phyloP scores from a whole-genome alignment of 2,329 filamentous ascomycete genomes.

The Dothidotthia symphoricarpi region DNA sequence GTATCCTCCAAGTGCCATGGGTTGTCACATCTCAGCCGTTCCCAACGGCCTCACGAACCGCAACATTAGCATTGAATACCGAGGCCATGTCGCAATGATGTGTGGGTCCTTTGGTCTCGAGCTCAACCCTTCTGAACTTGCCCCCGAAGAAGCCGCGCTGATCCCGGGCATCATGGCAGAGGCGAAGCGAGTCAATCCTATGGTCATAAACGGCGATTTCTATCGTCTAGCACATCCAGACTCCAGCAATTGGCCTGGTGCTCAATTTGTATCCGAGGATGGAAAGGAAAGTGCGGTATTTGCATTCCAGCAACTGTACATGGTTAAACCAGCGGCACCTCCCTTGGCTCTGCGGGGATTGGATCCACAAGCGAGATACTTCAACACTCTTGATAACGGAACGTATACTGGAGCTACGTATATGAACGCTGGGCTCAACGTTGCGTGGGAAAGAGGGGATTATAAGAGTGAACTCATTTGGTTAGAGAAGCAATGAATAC shows the following conservation, averaged over 20 bases:
- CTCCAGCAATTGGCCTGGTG: slow-evolving; percentile 62
- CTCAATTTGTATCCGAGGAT: slow-evolving; percentile 58
- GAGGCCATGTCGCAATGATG: slow-evolving; percentile 67
- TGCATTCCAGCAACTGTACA: slow-evolving; percentile 58
- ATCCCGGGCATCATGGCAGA: slow-evolving; percentile 57
- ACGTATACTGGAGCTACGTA: slow-evolving; percentile 59
- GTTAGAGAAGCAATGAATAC: slow-evolving; percentile 49
- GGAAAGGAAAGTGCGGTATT: slow-evolving; percentile 55
- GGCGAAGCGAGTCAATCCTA: slow-evolving; percentile 58
- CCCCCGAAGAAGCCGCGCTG: slow-evolving; percentile 51
- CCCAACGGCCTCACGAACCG: slow-evolving; percentile 60
- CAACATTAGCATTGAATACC: slow-evolving; percentile 58
- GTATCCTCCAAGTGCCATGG: slow-evolving; percentile 64
- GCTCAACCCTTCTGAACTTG: slow-evolving; percentile 56
- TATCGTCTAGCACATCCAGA: slow-evolving; percentile 60
- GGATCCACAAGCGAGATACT: slow-evolving; percentile 55
- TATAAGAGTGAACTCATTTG: slow-evolving; percentile 60
- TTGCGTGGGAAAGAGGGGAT: slow-evolving; percentile 50
- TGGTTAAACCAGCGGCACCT: slow-evolving; percentile 55
- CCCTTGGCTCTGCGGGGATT: slow-evolving; percentile 57
- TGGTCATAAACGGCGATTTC: slow-evolving; percentile 59
- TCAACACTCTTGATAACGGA: slow-evolving; percentile 50
- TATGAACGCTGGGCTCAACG: slow-evolving; percentile 62
- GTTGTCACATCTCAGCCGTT: slow-evolving; percentile 62
- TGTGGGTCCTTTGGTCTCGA: slow-evolving; percentile 66